Evolutionary conservation across 2,329 filamentous ascomycete genomes (phyloP).

Genomic region (Dothistroma septosporum): DNA sequence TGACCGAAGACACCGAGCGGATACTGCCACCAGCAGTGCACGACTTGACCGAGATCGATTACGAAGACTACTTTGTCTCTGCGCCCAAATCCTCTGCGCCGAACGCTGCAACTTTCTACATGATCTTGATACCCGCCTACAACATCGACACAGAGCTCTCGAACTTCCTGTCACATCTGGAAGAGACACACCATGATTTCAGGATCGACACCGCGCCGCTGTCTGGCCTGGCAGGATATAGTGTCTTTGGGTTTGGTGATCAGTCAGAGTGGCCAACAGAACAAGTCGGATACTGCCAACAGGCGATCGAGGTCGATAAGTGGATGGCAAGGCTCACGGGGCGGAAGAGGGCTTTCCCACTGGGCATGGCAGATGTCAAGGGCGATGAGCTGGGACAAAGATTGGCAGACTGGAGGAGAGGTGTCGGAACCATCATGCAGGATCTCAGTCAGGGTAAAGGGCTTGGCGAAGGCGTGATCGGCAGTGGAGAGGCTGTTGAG

Average conservation of each 20-base stretch:
- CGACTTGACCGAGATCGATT: slow-evolving; percentile 81
- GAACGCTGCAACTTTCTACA: slow-evolving; percentile 65
- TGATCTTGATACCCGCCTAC: slow-evolving; percentile 83
- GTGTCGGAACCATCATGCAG: slow-evolving; percentile 66
- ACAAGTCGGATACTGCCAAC: slow-evolving; percentile 85
- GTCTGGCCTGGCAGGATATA: slow-evolving; percentile 73
- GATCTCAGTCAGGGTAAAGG: slow-evolving; percentile 53
- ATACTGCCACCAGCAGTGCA: slow-evolving; percentile 60
- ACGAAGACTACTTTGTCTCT: slow-evolving; percentile 86
- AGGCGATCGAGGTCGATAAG: slow-evolving; percentile 83
- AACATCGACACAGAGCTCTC: slow-evolving; percentile 92
- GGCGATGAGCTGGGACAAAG: slow-evolving; percentile 56
- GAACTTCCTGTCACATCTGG: slow-evolving; percentile 78
- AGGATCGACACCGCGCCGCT: slow-evolving; percentile 87
- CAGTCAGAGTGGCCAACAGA: slow-evolving; percentile 88
- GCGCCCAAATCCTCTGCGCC: slow-evolving; percentile 64
- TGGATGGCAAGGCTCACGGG: slow-evolving; percentile 97
- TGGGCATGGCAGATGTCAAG: slow-evolving; percentile 85
- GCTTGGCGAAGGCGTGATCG: slow-evolving; percentile 64
- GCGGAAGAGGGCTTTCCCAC: slow-evolving; percentile 78
- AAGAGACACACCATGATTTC: slow-evolving; percentile 95
- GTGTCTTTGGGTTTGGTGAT: slow-evolving; percentile 91
- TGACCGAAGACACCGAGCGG: slow-evolving; percentile 34
- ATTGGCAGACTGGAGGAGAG: slow-evolving; percentile 72
- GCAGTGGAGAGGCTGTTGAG: slow-evolving; percentile 78